Evolutionary conservation across 805 yeast genomes (phyloP), one percentile per base, ranked within the genome.

Genomic region (Barnettozyma wickerhamii): DNA sequence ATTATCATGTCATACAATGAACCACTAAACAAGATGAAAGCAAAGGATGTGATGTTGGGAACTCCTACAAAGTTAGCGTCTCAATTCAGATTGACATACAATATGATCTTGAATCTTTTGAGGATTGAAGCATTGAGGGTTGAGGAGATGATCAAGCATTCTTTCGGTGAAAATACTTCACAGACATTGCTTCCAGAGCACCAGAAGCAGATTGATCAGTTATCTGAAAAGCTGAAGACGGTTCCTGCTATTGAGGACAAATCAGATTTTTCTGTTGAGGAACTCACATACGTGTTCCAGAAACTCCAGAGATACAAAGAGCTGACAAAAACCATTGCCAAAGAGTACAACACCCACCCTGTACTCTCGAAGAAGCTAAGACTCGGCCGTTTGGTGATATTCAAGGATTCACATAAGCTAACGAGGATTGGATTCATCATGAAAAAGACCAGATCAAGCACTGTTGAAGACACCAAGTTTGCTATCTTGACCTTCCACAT

Each of bases 101-200:
- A 85, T 52, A 93, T 93, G 98, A 91, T 90, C 50, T 71, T 93
- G 59, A 93, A 91, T 56, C 65, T 93, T 46, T 69, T 93, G 50
- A 76, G 99, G 59, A 89, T 93, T 43, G 99, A 93, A 60, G 97
- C 98, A 0, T 68, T 93, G 47, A 77, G 84, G 52, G 98, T 93
- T n/a, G 99, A 93, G 58, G 99, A 93, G 59, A 93, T 93, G 95
- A 91, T 93, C 53, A 91, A 90, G 58, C 85, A 91, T 48, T 89
- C 97, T 1, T 93, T 93, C 62, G 79, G 95, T 63, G 99, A 93
- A 58, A 90, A 93, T 55, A 72, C 90, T 0, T 74, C 90, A 1
- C 97, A 91, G 58, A 77, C 88, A 0, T 64, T 90, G 50, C 64
- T 88, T 38, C 97, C 97, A 0, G 95, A 89, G 48, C 93, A 87